Base-by-base conservation (phyloP, 371 early-diverging fungal species). In the Cokeromyces recurvatus region DNA sequence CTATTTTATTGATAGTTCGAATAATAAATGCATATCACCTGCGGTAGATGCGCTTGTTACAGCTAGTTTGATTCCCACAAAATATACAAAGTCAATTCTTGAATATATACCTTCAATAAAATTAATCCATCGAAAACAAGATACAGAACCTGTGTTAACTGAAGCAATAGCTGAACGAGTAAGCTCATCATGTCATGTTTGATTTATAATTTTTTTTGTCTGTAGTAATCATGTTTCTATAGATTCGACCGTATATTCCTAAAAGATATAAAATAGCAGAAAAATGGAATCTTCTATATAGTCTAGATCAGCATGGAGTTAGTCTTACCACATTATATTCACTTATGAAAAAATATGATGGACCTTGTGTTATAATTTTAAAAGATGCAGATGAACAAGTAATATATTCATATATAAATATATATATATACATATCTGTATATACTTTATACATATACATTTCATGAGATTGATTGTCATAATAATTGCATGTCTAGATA, bases 291-390 rank as follows among this genome's bases (percentile, higher is more conserved):
- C 71, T 97, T 11, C 50, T 90, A 4, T 97, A 97, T 64, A 88
- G 88, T 42, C 71, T 93, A 23, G 92, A 93, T 48, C 91, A 93
- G 53, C 94, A 97, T 62, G 97, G 97, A 0, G 85, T 90, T 27
- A 88, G 89, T 59, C 63, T 95, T 49, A 62, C 81, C 38, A 94
- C 94, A 1, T 71, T 97, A 49, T 90, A 85, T 57, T 62, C 75
- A 20, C 64, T 68, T 4, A 78, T 77, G 39, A 73, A 73, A 43
- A 62, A 43, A 3, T 54, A 61, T 51, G 81, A 82, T 51, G 88
- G 87, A 0, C 86, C 90, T 5, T 74, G 82, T 53, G 47, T 91
- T 10, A 57, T 91, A 42, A 80, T 81, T 10, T 78, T 91, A 43
- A 87, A 85, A 44, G 90, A 90, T 51, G 66, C 68, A 14, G 64